Evolutionary conservation across 306 rosid genomes (phyloP).

Genomic region (Trifolium pratense): DNA sequence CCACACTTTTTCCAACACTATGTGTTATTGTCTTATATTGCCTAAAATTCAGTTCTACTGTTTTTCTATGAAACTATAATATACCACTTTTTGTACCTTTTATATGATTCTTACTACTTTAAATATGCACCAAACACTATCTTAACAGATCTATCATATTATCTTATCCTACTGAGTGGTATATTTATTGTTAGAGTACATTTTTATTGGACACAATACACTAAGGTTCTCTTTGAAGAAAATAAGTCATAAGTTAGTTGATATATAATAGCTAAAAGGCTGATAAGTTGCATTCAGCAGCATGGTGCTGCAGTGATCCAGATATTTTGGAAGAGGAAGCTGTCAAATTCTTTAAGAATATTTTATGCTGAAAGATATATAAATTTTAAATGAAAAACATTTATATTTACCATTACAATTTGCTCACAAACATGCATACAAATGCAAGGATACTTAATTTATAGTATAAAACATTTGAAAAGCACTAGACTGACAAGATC

Average conservation of each 20-base stretch:
- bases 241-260: no score
- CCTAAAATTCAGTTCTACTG: neutral
- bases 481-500: neutral
- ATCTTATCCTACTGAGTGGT: no score
- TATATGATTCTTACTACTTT: no score
- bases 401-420: neutral
- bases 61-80: neutral
- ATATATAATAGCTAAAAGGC: no score
- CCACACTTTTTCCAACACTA: neutral
- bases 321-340: neutral
- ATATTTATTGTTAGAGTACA: no score
- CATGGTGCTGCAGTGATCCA: no score
- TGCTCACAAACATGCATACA: neutral
- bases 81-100: neutral
- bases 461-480: neutral
- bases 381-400: neutral
- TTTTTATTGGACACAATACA: no score
- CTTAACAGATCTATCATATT: no score
- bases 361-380: neutral
- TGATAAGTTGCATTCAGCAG: no score
- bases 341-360: neutral
- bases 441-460: neutral
- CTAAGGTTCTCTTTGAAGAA: no score
- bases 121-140: no score
- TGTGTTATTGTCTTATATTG: neutral